Percentiles rank a stretch among this genome's conserved stretches.
phyloP scores from a whole-genome alignment of 1,284 basidiomycete genomes.

The Leccinum pachyderme region DNA sequence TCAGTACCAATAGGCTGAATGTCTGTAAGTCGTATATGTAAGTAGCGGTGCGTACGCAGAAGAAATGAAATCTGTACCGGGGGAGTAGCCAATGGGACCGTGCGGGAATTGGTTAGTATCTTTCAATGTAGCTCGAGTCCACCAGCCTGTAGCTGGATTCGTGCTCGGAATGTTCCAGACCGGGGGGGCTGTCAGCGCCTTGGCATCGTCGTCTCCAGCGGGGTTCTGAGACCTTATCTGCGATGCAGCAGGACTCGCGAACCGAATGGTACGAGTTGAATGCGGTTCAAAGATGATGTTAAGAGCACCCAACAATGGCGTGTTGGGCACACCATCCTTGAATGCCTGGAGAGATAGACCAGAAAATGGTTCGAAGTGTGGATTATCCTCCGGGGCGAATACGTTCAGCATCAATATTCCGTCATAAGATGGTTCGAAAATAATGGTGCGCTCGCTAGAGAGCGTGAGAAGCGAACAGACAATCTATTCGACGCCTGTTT shows the following conservation, averaged over 20 bases:
- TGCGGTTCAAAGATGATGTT: constrained; percentile 14
- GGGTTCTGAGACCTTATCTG: not conserved
- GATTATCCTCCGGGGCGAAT: not conserved
- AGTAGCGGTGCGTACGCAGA: not conserved
- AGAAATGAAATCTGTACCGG: constrained; percentile 2
- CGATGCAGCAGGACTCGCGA: constrained; percentile 5
- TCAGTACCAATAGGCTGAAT: constrained; percentile 11
- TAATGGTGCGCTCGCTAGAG: not conserved
- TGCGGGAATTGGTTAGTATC: constrained; percentile 9
- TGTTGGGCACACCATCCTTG: not conserved
- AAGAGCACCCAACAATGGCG: constrained; percentile 8
- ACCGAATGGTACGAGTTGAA: constrained; percentile 12
- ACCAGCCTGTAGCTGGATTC: constrained; percentile 16
- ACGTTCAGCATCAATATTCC: constrained; percentile 7
- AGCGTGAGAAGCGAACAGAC: constrained; percentile 20
- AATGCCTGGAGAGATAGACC: constrained; percentile 8
- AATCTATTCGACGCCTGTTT: constrained; percentile 20
- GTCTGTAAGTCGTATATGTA: constrained; percentile 1
- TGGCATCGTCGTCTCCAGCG: not conserved
- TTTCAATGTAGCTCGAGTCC: not conserved
- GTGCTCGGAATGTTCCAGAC: constrained; percentile 5
- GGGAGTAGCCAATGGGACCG: not conserved
- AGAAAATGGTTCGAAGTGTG: constrained; percentile 8
- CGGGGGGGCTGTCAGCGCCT: not conserved
- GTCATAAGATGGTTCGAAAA: constrained; percentile 2